Base-by-base conservation (phyloP, 257 asterid species). In the Solanum habrochaites region DNA sequence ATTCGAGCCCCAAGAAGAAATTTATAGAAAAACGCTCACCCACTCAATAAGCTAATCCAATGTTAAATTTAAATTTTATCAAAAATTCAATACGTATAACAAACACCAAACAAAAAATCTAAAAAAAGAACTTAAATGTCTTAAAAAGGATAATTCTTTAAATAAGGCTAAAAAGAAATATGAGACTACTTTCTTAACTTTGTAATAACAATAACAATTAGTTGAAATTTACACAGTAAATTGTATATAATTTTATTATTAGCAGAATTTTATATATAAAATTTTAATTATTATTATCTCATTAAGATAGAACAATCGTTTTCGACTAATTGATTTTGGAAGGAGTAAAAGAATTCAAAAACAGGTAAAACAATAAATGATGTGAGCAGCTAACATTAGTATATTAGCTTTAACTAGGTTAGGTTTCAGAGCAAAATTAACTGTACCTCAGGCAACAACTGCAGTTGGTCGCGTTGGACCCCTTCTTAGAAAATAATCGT, bases 181-280 rank as follows among this genome's bases (percentile, higher is more conserved):
- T 5, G 7, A 37, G 2, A 37, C 4, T 52, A 15, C 21, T 15
- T 23, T 52, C 1, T 52, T 18, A 23, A 16, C 16, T 18, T 52
- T 52, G 4, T 18, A 23, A 16, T 2, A 52, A 52, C 23, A 52
- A 52, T 1, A 52, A 6, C n/a, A 52, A 52, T 16, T 0, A 52
- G 0, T 52, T 52, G 0, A 52, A 18, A 18, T 18, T 0, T 52
- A n/a, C n/a, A n/a, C n/a, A n/a, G n/a, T n/a, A n/a, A n/a, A n/a
- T n/a, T n/a, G n/a, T n/a, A n/a, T n/a, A n/a, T n/a, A n/a, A n/a
- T n/a, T n/a, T n/a, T n/a, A n/a, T n/a, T n/a, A n/a, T n/a, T n/a
- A n/a, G n/a, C n/a, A n/a, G n/a, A n/a, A n/a, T n/a, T n/a, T n/a
- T n/a, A n/a, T n/a, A n/a, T n/a, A n/a, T n/a, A n/a, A n/a, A n/a